Evolutionary conservation across 768 basidiomycete genomes (phyloP), one percentile per base, ranked within the genome.

Genomic region (Boletus sp.): DNA sequence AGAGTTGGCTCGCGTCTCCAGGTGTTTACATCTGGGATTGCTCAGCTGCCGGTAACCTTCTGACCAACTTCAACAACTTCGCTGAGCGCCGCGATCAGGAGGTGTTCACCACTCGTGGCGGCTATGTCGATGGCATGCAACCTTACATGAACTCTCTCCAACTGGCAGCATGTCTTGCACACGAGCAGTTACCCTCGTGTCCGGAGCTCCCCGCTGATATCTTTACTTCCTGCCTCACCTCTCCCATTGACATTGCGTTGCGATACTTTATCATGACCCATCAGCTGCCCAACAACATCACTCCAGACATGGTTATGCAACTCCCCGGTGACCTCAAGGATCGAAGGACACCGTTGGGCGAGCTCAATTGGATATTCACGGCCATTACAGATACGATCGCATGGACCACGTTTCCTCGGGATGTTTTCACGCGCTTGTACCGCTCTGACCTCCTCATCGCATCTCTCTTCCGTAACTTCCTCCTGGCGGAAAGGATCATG

Each of bases 351-450:
- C 95, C 97, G 1, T 77, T 99, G 0, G 97, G 97, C 47, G 97
- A 99, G 73, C 82, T 99, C n/a, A 97, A 96, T 68, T 99, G 97
- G 97, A 98, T 98, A 58, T 98, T 98, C 74, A 98, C 94, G 1
- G 93, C 96, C 33, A 91, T 99, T 52, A 98, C 97, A 15, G 97
- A 99, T 72, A 98, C 97, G 9, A 98, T 99, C 57, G 97, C 97
- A 7, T 99, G 97, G 97, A 95, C 95, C 14, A 91, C 93, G 3
- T 96, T 99, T 69, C 88, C 94, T 37, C 83, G 88, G 43, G 94
- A 97, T 35, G 82, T 92, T 4, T 98, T 99, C 72, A 94, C 93
- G 17, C 84, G 93, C 34, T 74, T 98, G 25, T 98, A 98, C 70
- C 82, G 97, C 41, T 96, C 94, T 50, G 97, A 99, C 67, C 83